Base-by-base conservation (phyloP, 352 stramenopile species). In the Pythium brassicae region DNA sequence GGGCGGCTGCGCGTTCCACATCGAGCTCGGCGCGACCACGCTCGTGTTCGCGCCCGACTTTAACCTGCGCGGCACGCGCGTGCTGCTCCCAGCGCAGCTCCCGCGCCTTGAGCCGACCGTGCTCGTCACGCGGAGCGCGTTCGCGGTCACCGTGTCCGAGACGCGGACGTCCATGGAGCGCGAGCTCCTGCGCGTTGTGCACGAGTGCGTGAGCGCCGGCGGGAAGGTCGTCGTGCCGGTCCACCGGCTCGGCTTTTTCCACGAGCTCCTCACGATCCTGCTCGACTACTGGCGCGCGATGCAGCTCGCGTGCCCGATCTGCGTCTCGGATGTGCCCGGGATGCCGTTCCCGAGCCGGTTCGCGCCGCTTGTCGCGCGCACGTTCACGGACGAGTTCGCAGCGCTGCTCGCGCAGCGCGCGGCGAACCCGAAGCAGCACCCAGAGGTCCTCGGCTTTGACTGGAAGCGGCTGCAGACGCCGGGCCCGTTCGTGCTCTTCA, bases 191-290 rank as follows among this genome's bases (percentile, higher is more conserved):
- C 87, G 86, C 25, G 83, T 86, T 19, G 66, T 95, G 46, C 59
- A 87, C 39, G 86, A 95, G 61, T 89, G 82, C 46, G 67, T 95
- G 43, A 63, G 61, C n/a, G 71, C 80, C 3, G 70, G 76, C 14
- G 86, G 86, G 29, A 95, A 95, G 76, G 86, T 95, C 17, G 76
- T 95, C 22, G 85, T 95, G 26, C 86, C 86, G 0, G 69, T 95
- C 11, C 85, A 90, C 53, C 73, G 71, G 10, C 62, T 86, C 14
- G 86, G 86, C 2, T 95, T 94, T 50, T 79, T 94, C 47, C 83
- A 95, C 46, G 86, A 95, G 52, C 54, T 95, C 25, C 52, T 83
- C 27, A 74, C 78, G 26, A 82, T 94, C 49, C 59, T 95, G 47
- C 54, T 86, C 27, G 71, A 84, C 8, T 86, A 89, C 62, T 95